Evolutionary conservation across 192 early-diverging fungal species (phyloP).

Genomic region (Backusella westeae): DNA sequence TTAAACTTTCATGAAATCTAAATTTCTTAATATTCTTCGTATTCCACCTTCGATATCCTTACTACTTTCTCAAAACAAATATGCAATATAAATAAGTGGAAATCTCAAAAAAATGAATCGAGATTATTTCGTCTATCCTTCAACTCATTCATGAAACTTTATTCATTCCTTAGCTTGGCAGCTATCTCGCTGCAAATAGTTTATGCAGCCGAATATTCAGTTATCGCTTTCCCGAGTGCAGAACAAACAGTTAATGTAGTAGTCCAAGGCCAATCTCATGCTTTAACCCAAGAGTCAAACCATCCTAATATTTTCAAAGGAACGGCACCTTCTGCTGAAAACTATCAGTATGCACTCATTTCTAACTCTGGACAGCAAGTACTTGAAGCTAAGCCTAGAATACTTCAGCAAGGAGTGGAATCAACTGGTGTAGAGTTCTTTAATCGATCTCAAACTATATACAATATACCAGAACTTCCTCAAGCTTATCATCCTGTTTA

Average conservation of each 20-base stretch:
- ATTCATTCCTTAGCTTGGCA: constrained; percentile 16
- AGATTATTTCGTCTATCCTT: background rate
- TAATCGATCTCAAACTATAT: constrained; percentile 37
- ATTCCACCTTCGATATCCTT: background rate
- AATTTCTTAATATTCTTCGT: constrained; percentile 1
- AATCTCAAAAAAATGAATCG: background rate
- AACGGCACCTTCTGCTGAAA: constrained; percentile 9
- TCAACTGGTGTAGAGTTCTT: constrained; percentile 45
- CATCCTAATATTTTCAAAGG: constrained; percentile 22
- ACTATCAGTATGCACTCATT: constrained; percentile 27
- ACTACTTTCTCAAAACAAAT: background rate
- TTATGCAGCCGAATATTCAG: constrained; percentile 18
- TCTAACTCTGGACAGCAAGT: constrained; percentile 18
- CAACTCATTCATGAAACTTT: constrained; percentile 16
- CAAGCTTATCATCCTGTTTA: constrained; percentile 43
- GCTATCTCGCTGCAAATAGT: constrained; percentile 4
- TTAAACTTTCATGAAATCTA: constrained; percentile 1
- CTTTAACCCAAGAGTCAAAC: constrained; percentile 1
- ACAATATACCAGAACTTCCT: constrained; percentile 32
- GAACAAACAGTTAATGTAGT: constrained; percentile 18
- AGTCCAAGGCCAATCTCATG: constrained; percentile 15
- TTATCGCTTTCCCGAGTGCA: constrained; percentile 22
- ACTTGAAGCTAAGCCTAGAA: constrained; percentile 36
- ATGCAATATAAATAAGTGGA: background rate
- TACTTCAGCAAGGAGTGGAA: background rate